These are phyloP conservation scores for Dictyostelium citrinum DNA, from an alignment of 78 protist species.

Conservation along the genomic window DNA sequence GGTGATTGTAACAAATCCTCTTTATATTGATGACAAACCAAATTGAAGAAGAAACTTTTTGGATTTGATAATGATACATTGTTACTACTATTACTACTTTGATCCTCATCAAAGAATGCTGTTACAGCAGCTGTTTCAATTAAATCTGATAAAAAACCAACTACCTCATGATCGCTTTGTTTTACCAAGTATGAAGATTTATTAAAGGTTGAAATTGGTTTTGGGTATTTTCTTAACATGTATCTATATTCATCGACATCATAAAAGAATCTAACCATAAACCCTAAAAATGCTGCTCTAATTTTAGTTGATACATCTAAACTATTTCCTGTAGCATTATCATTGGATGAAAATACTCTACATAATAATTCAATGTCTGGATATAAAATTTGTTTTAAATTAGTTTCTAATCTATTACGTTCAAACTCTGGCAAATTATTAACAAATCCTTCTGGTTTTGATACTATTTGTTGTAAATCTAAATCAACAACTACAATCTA, in stretches of 20 bases:
- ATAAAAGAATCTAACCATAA: constrained; percentile 60
- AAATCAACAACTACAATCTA: constrained; percentile 76
- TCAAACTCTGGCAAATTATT: constrained; percentile 28
- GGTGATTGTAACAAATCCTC: neutral
- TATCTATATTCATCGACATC: constrained; percentile 35
- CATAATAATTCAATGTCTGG: constrained; percentile 8
- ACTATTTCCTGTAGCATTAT: neutral
- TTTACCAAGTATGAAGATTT: constrained; percentile 61
- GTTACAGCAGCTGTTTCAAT: constrained; percentile 76
- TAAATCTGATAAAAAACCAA: constrained; percentile 38
- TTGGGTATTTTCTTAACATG: constrained; percentile 71
- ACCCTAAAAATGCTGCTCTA: constrained; percentile 41
- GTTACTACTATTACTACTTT: neutral
- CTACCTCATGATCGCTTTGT: constrained; percentile 44
- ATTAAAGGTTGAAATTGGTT: constrained; percentile 66
- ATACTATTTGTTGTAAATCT: constrained; percentile 28
- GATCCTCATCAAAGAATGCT: constrained; percentile 48
- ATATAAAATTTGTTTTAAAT: constrained; percentile 4
- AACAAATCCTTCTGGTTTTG: neutral
- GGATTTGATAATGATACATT: neutral
- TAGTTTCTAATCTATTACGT: neutral
- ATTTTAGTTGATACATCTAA: neutral
- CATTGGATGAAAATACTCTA: neutral
- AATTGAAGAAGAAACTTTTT: constrained; percentile 9
- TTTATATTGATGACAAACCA: constrained; percentile 32